Base-by-base conservation (phyloP, 345 rosid species). In the Reutealis trisperma region DNA sequence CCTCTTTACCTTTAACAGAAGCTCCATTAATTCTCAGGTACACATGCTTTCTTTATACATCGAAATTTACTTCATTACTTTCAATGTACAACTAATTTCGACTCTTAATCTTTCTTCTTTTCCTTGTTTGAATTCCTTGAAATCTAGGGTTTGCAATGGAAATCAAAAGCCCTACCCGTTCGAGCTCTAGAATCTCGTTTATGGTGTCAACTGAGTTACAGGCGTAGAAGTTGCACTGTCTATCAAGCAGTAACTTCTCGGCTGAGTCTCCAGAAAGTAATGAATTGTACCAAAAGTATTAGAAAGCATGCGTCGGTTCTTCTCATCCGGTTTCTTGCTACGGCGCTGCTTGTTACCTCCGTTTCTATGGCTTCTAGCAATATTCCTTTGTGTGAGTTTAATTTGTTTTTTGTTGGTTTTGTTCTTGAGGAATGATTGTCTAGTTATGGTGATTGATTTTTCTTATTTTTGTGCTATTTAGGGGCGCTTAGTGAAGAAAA, bases 401-500 rank as follows among this genome's bases (percentile, higher is more conserved):
- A 34, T 47, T 51, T 49, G 42, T 51, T 70, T 27, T 51, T 70
- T 27, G 15, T 18, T 0, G 13, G 18, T 27, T 45, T 19, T 63
- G 25, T 44, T 0, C n/a, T n/a, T 44, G 13, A 37, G 51, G 49
- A 27, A 62, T 72, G 52, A 51, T 70, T 80, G 70, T 45, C 70
- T 68, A 62, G 6, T 6, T 54, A 73, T 41, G 14, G 14, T 65
- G 47, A 37, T n/a, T 72, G 62, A 67, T 73, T 45, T 14, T 71
- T 76, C 25, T 57, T 68, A 1, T 78, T 75, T 59, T 77, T 59
- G 59, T 75, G 16, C 72, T 74, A 21, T 32, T 42, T 72, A 88
- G 99, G 90, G 92, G 97, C 94, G 27, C 89, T 93, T 45, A 89
- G 77, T 55, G 96, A 95, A 74, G 97, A 92, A 82, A 95, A 92